Conservation (phyloP, 2,329 filamentous ascomycete species). For the Cladosporium colombiae region DNA sequence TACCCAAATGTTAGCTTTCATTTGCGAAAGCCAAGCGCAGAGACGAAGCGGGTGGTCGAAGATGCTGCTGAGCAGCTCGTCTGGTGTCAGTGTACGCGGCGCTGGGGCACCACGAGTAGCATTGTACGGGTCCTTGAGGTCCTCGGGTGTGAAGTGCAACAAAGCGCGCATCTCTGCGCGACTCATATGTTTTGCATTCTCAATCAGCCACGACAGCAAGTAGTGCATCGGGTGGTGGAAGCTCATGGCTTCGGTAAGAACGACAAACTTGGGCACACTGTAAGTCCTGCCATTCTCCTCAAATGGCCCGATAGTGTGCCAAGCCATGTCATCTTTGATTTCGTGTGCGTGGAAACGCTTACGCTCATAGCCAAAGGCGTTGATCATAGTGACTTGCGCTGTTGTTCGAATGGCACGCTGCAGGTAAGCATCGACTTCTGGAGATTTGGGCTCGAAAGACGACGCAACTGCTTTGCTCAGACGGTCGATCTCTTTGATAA, state of each 20-base stretch:
- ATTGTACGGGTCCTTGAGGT: slow-evolving; percentile 57
- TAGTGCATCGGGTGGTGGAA: slow-evolving; percentile 98
- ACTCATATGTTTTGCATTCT: slow-evolving; percentile 77
- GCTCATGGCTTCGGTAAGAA: slow-evolving; percentile 88
- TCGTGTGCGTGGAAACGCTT: slow-evolving; percentile 82
- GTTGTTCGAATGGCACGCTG: slow-evolving; percentile 70
- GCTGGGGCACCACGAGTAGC: slow-evolving; percentile 25
- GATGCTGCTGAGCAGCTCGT: slow-evolving; percentile 46
- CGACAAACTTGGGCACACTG: slow-evolving; percentile 82
- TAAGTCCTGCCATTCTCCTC: slow-evolving; percentile 49
- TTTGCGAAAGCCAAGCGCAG: slow-evolving; percentile 94
- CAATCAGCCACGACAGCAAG: slow-evolving; percentile 91
- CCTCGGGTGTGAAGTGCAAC: slow-evolving; percentile 69
- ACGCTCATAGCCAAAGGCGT: slow-evolving; percentile 86
- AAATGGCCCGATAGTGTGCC: slow-evolving; percentile 82
- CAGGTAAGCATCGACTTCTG: slow-evolving; percentile 56
- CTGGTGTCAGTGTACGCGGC: slow-evolving; percentile 28
- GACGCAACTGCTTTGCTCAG: slow-evolving; percentile 86
- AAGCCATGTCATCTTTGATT: slow-evolving; percentile 80
- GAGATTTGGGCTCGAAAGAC: slow-evolving; percentile 70
- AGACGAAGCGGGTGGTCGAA: slow-evolving; percentile 94
- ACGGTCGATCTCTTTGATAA: slow-evolving; percentile 92
- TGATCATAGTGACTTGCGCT: slow-evolving; percentile 81
- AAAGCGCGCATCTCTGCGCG: slow-evolving; percentile 66
- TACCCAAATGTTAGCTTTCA: slow-evolving; percentile 98